phyloP scores from a whole-genome alignment of 257 asterid genomes.

The Lycium ferocissimum region DNA sequence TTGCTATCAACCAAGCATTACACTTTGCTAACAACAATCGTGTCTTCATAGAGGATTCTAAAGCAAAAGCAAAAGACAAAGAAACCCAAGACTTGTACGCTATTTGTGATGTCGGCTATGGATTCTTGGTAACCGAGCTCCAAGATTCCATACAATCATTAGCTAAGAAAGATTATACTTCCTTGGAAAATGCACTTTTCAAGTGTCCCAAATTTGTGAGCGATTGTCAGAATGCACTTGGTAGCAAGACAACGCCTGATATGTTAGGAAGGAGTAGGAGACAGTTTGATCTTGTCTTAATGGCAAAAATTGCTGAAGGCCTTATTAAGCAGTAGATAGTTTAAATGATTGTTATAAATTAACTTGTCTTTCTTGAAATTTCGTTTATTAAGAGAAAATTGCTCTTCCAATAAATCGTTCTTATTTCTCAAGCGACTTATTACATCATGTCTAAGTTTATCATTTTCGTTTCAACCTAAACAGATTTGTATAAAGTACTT shows the following conservation, averaged over 20 bases:
- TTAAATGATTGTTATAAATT: not conserved
- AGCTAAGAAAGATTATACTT: not conserved
- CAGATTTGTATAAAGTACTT: too few relatives aligned
- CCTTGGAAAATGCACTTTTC: not conserved
- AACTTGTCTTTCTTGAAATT: not conserved
- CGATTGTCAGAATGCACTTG: not conserved
- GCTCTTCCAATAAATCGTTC: not conserved
- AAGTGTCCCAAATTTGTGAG: slow-evolving; percentile 3
- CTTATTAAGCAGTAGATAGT: not conserved
- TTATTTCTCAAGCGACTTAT: not conserved
- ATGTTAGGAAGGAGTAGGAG: not conserved
- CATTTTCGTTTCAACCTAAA: too few relatives aligned
- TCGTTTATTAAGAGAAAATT: not conserved
- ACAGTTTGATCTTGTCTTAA: not conserved
- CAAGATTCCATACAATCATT: not conserved
- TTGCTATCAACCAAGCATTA: not conserved
- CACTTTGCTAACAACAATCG: not conserved
- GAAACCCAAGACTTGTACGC: not conserved
- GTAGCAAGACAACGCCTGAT: not conserved
- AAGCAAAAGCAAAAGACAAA: not conserved
- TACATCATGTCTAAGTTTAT: not conserved
- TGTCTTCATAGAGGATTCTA: not conserved
- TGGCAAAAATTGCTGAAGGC: not conserved
- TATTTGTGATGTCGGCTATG: not conserved
- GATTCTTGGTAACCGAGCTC: not conserved